Evolutionary conservation across 306 rosid genomes (phyloP).

Genomic region (Pterocarpus santalinus): DNA sequence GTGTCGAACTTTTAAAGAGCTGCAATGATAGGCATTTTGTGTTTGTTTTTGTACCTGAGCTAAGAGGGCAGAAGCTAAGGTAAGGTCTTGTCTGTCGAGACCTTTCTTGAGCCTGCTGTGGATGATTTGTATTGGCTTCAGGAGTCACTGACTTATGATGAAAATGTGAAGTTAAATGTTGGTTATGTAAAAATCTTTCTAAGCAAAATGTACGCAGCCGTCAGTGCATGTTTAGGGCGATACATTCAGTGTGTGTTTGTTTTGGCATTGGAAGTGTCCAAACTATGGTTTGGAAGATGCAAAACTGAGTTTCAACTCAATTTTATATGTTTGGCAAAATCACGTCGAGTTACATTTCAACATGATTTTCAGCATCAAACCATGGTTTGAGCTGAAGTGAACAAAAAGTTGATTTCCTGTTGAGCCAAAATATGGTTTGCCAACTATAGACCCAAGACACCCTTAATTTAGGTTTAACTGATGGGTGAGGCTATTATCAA

Average conservation of each 20-base stretch:
- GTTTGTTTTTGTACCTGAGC: not conserved
- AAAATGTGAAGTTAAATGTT: conserved; percentile 1
- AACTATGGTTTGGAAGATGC: too few species aligned
- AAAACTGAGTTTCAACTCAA: too few species aligned
- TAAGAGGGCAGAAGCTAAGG: not conserved
- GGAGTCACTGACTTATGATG: not conserved
- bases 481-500: not conserved
- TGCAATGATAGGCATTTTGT: not conserved
- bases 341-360: too few species aligned
- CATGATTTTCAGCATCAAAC: too few species aligned
- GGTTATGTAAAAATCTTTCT: not conserved
- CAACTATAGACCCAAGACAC: too few species aligned
- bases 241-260: not conserved
- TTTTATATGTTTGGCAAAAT: too few species aligned
- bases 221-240: not conserved
- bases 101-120: not conserved
- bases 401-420: too few species aligned
- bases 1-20: not conserved
- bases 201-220: not conserved
- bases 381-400: too few species aligned
- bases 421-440: too few species aligned
- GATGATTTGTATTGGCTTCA: conserved; percentile 5
- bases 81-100: not conserved
- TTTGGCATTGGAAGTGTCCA: too few species aligned
- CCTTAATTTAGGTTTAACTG: not conserved